Conservation (phyloP, 176 grass and related monocot species). For the Triticum timopheevii region DNA sequence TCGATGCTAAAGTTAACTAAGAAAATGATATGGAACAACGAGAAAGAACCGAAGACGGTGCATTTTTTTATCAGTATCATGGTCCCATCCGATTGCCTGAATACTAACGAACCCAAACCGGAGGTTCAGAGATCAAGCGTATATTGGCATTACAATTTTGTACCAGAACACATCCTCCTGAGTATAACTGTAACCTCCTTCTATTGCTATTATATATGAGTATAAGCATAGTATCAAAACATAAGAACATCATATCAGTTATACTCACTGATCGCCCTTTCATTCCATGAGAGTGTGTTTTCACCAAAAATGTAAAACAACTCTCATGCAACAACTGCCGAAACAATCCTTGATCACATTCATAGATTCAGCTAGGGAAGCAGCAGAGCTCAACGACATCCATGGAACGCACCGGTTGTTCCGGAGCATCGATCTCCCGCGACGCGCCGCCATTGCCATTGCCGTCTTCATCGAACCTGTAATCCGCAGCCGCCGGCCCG, state of each 20-base stretch:
- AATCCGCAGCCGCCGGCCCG: slow-evolving; percentile 6
- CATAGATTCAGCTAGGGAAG: slow-evolving; percentile 37
- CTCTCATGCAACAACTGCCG: not conserved
- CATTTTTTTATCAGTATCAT: not conserved
- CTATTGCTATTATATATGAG: not conserved
- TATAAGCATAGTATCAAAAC: not conserved
- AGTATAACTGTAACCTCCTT: not conserved
- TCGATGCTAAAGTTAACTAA: not conserved
- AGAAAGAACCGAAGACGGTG: not conserved
- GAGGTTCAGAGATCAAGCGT: not conserved
- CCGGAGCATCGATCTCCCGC: slow-evolving; percentile 20
- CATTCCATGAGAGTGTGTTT: not conserved
- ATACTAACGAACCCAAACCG: not conserved
- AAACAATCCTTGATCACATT: not conserved
- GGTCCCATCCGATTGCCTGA: not conserved
- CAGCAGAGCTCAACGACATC: slow-evolving; percentile 32
- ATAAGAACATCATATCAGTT: not conserved
- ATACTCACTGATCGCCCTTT: not conserved
- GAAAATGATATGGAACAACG: not conserved
- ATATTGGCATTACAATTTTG: not conserved
- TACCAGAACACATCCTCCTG: not conserved
- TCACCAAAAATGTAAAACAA: slow-evolving; percentile 5
- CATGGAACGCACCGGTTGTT: slow-evolving; percentile 36
- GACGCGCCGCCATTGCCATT: not conserved
- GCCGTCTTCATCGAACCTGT: not conserved